phyloP scores from a whole-genome alignment of 352 stramenopile species.

The Phytopythium montanum region DNA sequence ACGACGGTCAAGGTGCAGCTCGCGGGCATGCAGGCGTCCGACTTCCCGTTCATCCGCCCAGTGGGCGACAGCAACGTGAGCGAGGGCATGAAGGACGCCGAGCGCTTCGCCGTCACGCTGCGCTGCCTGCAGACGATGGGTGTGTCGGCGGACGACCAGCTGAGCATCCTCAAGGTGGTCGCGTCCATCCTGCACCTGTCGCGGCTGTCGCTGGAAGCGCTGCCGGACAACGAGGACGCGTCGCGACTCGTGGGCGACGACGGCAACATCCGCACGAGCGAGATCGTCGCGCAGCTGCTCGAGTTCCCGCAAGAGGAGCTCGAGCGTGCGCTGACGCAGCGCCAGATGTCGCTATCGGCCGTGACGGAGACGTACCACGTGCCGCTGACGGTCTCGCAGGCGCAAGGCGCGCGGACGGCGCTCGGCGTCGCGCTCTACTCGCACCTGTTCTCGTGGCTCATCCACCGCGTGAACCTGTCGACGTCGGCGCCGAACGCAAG shows the following conservation, averaged over 20 bases:
- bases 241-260: constrained; percentile 52
- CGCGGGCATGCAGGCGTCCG: constrained; percentile 57
- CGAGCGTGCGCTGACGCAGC: constrained; percentile 65
- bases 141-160: constrained; percentile 63
- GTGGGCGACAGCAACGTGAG: constrained; percentile 34
- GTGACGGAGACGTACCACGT: constrained; percentile 82
- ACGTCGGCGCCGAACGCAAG: constrained; percentile 50
- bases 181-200: constrained; percentile 82
- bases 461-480: constrained; percentile 83
- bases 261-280: constrained; percentile 42
- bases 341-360: constrained; percentile 74
- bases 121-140: constrained; percentile 75
- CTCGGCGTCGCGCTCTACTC: constrained; percentile 90
- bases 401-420: constrained; percentile 71
- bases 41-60: constrained; percentile 82
- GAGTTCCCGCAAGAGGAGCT: constrained; percentile 63
- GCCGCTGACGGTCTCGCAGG: constrained; percentile 80
- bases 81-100: constrained; percentile 60
- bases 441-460: constrained; percentile 96
- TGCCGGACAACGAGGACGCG: constrained; percentile 60
- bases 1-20: constrained; percentile 62
- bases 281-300: constrained; percentile 60
- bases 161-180: constrained; percentile 77
- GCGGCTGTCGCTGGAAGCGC: constrained; percentile 56
- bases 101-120: constrained; percentile 73